Percentiles rank a stretch among this genome's conserved stretches.
Evolutionary conservation across 2,329 filamentous ascomycete species (phyloP).

Genomic region (Fusarium piperis): DNA sequence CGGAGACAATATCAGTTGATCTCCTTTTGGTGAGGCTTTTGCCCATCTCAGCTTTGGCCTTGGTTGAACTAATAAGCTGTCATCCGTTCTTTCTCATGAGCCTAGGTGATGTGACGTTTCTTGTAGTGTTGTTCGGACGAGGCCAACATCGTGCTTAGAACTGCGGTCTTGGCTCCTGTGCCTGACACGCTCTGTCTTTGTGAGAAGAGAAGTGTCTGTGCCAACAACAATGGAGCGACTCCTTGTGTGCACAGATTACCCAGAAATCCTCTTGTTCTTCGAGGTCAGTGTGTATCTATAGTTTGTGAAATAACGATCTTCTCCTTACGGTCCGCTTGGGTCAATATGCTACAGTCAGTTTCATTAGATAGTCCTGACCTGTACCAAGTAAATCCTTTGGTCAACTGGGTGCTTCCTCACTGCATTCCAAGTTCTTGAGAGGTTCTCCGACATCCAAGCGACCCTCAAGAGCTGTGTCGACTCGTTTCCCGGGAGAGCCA

Average conservation of each 20-base stretch:
- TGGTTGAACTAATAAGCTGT: background rate
- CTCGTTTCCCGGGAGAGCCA: background rate
- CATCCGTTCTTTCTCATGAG: background rate
- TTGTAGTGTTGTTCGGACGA: background rate
- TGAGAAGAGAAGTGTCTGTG: background rate
- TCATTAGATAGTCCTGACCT: background rate
- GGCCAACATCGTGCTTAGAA: background rate
- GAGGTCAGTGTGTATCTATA: background rate
- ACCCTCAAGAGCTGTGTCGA: background rate
- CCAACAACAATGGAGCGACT: background rate
- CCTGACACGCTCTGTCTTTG: background rate
- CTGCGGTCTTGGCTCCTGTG: background rate
- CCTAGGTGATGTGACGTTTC: background rate
- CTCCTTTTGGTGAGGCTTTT: background rate
- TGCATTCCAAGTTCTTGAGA: background rate
- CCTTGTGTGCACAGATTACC: background rate
- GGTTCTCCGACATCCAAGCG: background rate
- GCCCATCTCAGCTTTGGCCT: background rate
- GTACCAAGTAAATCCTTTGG: background rate
- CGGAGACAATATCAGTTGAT: background rate
- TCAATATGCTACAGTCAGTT: background rate
- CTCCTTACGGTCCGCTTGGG: background rate
- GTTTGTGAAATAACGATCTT: background rate
- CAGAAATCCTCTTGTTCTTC: background rate
- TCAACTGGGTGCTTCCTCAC: background rate